Base-by-base conservation (phyloP, 257 asterid species). In the Nicotiana attenuata region DNA sequence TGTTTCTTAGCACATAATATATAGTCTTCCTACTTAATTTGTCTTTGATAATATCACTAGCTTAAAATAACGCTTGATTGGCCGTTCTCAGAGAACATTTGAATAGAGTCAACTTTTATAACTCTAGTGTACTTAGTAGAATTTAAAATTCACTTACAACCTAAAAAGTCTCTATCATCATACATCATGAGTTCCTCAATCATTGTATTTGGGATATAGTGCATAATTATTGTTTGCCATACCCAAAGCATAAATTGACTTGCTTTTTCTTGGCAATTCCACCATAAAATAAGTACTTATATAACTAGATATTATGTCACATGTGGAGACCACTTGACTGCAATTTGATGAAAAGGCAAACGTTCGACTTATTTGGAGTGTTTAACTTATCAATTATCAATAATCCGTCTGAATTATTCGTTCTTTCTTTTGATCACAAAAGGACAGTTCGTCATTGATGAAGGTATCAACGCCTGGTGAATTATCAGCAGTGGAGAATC, bases 31-130 rank as follows among this genome's bases (percentile, higher is more conserved):
- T 24, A 47, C 50, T 16, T n/a, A n/a, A n/a, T n/a, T 84, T 65
- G 28, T 55, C 77, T 31, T 85, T 81, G 90, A 87, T 90, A 84
- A 89, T 87, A 76, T 87, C 94, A 91, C 73, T 76, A 86, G 82
- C 80, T 26, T 66, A 78, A 3, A 66, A 75, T 60, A 77, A 35
- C 68, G 87, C 66, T 47, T 87, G 85, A 86, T 80, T 50, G 13
- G 89, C 89, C 92, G 28, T 83, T 53, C 24, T 81, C 77, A 71
- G 8, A 71, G 38, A 10, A 22, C 60, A 14, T 71, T 26, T 41
- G 69, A 77, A 75, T 65, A 45, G 64, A 83, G 79, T 78, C 87
- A 85, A 66, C 28, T 8, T 41, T 33, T 22, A 24, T 55, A 26
- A 4, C 31, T 65, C 85, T 47, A 81, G 28, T 47, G 3, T 41